Evolutionary conservation across 129 eudicot species (phyloP).

Genomic region (Tagetes patula): DNA sequence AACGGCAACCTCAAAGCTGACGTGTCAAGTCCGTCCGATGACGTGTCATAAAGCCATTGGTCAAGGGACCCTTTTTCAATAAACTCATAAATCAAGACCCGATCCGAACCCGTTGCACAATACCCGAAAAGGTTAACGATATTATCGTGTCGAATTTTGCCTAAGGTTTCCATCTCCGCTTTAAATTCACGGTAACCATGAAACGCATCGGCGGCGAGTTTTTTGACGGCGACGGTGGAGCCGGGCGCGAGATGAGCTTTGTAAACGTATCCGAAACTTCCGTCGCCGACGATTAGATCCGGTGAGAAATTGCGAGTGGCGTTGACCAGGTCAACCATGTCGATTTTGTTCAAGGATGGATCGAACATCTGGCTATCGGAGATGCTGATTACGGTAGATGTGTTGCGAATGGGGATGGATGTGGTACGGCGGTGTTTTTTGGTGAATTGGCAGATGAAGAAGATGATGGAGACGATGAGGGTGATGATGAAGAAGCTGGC

Average conservation of each 20-base stretch:
- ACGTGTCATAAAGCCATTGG: constrained; percentile 76
- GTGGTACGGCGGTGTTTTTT: constrained; percentile 12
- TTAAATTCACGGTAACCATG: constrained; percentile 86
- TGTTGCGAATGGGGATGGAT: constrained; percentile 5
- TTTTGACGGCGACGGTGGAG: constrained; percentile 68
- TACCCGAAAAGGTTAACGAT: constrained; percentile 70
- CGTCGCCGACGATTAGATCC: constrained; percentile 82
- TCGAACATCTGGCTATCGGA: constrained; percentile 62
- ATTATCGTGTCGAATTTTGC: constrained; percentile 64
- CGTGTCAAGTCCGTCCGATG: constrained; percentile 13
- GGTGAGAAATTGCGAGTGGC: constrained; percentile 69
- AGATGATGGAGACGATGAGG: constrained; percentile 39
- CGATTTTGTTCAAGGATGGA: constrained; percentile 46
- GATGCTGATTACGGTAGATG: constrained; percentile 28
- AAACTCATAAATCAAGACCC: constrained; percentile 74
- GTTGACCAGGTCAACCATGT: constrained; percentile 56
- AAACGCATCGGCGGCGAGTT: constrained; percentile 64
- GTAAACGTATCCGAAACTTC: constrained; percentile 78
- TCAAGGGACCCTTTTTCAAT: constrained; percentile 75
- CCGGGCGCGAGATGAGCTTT: constrained; percentile 52
- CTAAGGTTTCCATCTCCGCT: constrained; percentile 92
- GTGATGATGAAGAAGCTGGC: constrained; percentile 47
- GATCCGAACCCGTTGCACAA: constrained; percentile 56
- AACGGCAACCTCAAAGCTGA: constrained; percentile 36
- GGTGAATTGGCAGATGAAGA: constrained; percentile 31